Evolutionary conservation across 495 filamentous ascomycete species (phyloP), one percentile per base, ranked within the genome.

Genomic region (Margaritispora aquatica): DNA sequence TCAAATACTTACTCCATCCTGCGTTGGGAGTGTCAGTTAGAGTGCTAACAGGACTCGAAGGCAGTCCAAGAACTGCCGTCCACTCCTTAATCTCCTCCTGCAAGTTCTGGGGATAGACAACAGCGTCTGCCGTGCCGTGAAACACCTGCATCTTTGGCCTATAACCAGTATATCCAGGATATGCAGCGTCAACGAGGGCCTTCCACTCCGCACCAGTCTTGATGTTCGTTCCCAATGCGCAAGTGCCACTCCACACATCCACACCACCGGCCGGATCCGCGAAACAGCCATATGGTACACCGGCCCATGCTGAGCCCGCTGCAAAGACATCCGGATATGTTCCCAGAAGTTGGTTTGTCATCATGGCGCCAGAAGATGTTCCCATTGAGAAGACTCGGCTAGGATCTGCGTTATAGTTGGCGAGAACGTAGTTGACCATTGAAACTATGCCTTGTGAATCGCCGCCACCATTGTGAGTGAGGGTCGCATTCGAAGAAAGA

Each of bases 221-320:
- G 50, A 71, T 65, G 57, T 70, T 57, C 54, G 71, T 61, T 60
- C 78, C 78, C 10, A 68, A 65, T 4, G 77, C 71, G 62, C 76
- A 80, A 27, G 66, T 67, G 23, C 68, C 61, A 58, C 72, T 77
- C 79, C 78, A 80, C 1, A 71, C 69, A 19, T 74, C 75, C 24
- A 71, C 65, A 0, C 72, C 57, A 21, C 46, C 47, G 49, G 49
- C 61, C 2, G 38, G 8, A n/a, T 44, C 38, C 2, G 66, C 58
- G 68, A 84, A 86, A 72, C 84, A 86, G 8, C 82, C 83, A 26
- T 77, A 82, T 10, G 83, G 71, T 1, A 87, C 82, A 21, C 84
- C 84, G 5, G 80, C 71, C 69, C 84, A 86, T 36, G 72, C 82
- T 9, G 74, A 76, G 10, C 72, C 74, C 15, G 69, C 73, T 1